Evolutionary conservation across 208 protist species (phyloP).

Genomic region (Phytomonas francai): DNA sequence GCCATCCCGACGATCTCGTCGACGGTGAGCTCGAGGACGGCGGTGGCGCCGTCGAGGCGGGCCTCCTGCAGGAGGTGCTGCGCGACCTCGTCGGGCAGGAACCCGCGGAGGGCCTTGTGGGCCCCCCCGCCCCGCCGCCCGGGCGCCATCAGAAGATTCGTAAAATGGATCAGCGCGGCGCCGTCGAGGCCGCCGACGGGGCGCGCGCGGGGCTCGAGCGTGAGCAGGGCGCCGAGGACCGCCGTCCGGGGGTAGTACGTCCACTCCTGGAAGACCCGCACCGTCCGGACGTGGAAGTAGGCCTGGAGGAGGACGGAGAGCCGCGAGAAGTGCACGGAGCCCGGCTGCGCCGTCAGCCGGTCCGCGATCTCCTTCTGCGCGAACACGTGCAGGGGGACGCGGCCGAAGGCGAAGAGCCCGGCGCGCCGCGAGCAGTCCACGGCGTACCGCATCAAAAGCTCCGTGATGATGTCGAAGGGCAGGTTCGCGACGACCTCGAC

Average conservation of each 20-base stretch:
- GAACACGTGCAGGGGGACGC: slow-evolving; percentile 82
- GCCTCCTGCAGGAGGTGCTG: slow-evolving; percentile 81
- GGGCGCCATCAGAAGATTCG: slow-evolving; percentile 65
- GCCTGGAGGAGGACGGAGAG: slow-evolving; percentile 76
- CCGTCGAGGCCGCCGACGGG: slow-evolving; percentile 53
- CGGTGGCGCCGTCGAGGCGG: slow-evolving; percentile 73
- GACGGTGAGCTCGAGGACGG: slow-evolving; percentile 64
- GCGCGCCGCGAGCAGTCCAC: slow-evolving; percentile 59
- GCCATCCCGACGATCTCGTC: slow-evolving; percentile 61
- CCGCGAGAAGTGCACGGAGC: slow-evolving; percentile 72
- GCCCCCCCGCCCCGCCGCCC: slow-evolving; percentile 49
- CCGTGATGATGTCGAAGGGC: slow-evolving; percentile 71
- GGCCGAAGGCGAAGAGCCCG: slow-evolving; percentile 74
- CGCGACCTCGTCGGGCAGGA: slow-evolving; percentile 62
- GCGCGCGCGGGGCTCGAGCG: slow-evolving; percentile 57
- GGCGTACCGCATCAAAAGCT: slow-evolving; percentile 81
- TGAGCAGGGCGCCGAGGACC: slow-evolving; percentile 72
- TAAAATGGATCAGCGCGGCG: slow-evolving; percentile 71
- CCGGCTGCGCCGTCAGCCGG: slow-evolving; percentile 61
- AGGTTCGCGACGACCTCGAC: slow-evolving; percentile 86
- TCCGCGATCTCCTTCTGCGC: slow-evolving; percentile 84
- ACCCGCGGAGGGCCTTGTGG: slow-evolving; percentile 54
- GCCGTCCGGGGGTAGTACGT: slow-evolving; percentile 85
- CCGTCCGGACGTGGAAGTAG: slow-evolving; percentile 71
- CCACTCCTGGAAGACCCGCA: slow-evolving; percentile 71